phyloP scores from a whole-genome alignment of 2,329 filamentous ascomycete species.

The Arthrinium puccinioides region DNA sequence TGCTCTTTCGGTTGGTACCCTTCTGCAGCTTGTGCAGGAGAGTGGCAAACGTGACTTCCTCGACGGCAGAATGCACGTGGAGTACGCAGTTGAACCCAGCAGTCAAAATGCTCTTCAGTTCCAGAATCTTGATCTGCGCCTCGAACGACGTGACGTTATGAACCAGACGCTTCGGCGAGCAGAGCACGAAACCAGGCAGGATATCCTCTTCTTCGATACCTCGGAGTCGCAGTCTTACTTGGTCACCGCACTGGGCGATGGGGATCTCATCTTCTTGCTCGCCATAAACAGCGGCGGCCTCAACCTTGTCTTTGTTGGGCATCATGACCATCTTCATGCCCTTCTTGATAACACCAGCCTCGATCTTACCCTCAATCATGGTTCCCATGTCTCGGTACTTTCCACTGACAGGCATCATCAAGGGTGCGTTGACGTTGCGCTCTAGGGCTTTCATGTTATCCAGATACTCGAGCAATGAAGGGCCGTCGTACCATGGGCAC shows the following conservation, averaged over 20 bases:
- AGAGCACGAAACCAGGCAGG: constrained; percentile 89
- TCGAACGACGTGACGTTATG: constrained; percentile 88
- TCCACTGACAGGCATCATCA: constrained; percentile 97
- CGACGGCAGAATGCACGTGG: constrained; percentile 94
- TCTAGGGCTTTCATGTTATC: constrained; percentile 88
- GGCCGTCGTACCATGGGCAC: constrained; percentile 79
- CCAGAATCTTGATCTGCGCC: constrained; percentile 91
- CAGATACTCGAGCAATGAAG: constrained; percentile 91
- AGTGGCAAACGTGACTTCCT: constrained; percentile 87
- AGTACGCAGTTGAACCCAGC: constrained; percentile 97
- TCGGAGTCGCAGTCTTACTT: constrained; percentile 84
- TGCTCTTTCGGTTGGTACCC: constrained; percentile 88
- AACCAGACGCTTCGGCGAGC: constrained; percentile 87
- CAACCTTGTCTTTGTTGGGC: constrained; percentile 80
- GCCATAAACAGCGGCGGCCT: constrained; percentile 80
- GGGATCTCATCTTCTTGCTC: constrained; percentile 91
- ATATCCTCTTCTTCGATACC: constrained; percentile 98
- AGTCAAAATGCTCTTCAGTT: constrained; percentile 87
- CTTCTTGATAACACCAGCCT: constrained; percentile 91
- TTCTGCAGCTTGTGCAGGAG: constrained; percentile 94
- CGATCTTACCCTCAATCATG: constrained; percentile 95
- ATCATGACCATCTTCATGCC: constrained; percentile 82
- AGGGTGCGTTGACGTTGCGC: constrained; percentile 92
- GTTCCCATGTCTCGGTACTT: constrained; percentile 98
- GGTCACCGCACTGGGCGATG: constrained; percentile 83